Percentiles rank a stretch among this genome's conserved stretches.
Conservation (phyloP, 2,329 filamentous ascomycete species). For the Curvularia eragrostidis region DNA sequence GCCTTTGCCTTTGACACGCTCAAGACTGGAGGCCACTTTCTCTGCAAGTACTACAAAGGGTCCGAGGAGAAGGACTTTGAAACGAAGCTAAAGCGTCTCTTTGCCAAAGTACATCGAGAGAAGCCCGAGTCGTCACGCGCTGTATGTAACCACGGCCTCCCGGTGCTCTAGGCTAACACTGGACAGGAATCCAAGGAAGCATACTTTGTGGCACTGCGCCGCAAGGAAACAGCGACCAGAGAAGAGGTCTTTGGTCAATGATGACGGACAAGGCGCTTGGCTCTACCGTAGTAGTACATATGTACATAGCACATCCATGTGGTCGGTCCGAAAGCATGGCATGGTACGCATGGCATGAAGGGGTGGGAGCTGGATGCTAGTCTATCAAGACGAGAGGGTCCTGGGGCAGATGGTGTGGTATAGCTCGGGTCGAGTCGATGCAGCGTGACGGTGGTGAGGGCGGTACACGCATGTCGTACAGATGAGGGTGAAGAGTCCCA, state of each 20-base stretch:
- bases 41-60: slow-evolving; percentile 98
- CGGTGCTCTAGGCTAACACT: slow-evolving; percentile 12
- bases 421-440: background rate
- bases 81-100: slow-evolving; percentile 74
- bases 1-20: slow-evolving; percentile 86
- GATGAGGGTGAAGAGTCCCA: background rate
- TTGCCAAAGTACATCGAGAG: slow-evolving; percentile 79
- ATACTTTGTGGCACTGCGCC: slow-evolving; percentile 80
- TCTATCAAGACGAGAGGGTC: background rate
- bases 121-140: slow-evolving; percentile 91
- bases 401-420: background rate
- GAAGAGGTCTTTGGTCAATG: slow-evolving; percentile 54
- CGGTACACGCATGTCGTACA: slow-evolving; percentile 2
- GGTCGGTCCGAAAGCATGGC: slow-evolving; percentile 15
- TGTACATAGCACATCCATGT: background rate
- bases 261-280: slow-evolving; percentile 1
- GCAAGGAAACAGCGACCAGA: slow-evolving; percentile 62
- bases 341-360: slow-evolving; percentile 12
- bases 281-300: background rate
- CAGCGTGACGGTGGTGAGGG: background rate
- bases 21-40: slow-evolving; percentile 81
- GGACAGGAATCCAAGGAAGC: slow-evolving; percentile 79
- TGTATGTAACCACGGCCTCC: slow-evolving; percentile 57
- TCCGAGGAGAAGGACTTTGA: slow-evolving; percentile 83
- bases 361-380: background rate